phyloP scores from a whole-genome alignment of 441 rosid species.

The Mallotus repandus region DNA sequence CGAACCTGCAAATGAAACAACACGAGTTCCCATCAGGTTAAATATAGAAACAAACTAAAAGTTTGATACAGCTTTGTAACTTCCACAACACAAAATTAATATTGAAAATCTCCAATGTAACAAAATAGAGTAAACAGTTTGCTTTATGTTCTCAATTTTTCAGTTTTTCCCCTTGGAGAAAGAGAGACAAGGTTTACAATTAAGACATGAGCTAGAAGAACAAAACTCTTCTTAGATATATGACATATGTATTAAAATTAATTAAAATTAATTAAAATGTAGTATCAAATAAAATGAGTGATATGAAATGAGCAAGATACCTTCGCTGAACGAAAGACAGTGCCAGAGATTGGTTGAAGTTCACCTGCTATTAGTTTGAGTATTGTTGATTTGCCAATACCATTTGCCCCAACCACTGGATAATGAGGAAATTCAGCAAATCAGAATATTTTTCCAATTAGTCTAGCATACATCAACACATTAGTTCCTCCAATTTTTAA shows the following conservation, averaged over 20 bases:
- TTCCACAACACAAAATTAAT: not conserved
- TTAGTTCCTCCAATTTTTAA: not conserved
- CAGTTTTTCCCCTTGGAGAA: not conserved
- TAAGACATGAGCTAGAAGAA: conserved; percentile 10
- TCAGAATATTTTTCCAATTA: not conserved
- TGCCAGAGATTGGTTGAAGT: conserved; percentile 93
- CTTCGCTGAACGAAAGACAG: conserved; percentile 98
- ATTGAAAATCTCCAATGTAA: not conserved
- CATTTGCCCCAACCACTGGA: conserved; percentile 99
- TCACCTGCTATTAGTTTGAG: conserved; percentile 96
- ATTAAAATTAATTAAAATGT: not conserved
- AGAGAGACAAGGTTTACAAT: not conserved
- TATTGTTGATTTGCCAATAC: conserved; percentile 97
- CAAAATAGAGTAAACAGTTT: not conserved
- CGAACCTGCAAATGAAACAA: conserved; percentile 63
- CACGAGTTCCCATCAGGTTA: conserved; percentile 20
- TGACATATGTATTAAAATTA: not conserved
- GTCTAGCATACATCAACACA: not conserved
- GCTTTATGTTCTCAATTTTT: not conserved
- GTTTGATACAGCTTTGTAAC: not conserved
- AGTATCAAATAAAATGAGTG: conserved; percentile 1
- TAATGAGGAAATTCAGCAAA: conserved; percentile 8
- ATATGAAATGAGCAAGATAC: conserved; percentile 33
- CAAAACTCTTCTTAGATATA: conserved; percentile 18
- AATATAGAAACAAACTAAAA: not conserved